Evolutionary conservation across 2,329 filamentous ascomycete species (phyloP).

Genomic region (Cladophialophora psammophila): DNA sequence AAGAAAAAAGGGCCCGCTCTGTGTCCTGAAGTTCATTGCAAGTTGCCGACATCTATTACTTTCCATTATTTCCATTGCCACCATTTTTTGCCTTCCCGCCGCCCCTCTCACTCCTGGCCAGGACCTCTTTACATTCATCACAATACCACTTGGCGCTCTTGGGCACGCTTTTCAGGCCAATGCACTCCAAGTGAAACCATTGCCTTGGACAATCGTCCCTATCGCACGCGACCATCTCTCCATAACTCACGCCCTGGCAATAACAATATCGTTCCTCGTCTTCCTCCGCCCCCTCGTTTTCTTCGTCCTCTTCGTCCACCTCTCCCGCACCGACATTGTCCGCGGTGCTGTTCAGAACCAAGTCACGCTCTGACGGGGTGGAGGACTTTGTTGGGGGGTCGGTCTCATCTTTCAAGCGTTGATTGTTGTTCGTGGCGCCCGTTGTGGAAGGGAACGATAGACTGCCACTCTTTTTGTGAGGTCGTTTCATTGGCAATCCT

Average conservation of each 20-base stretch:
- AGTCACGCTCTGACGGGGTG: slow-evolving; percentile 33
- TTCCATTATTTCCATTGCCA: neutral
- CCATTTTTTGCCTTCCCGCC: slow-evolving; percentile 17
- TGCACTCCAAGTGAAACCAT: slow-evolving; percentile 86
- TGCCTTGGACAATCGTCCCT: slow-evolving; percentile 74
- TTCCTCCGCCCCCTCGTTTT: slow-evolving; percentile 59
- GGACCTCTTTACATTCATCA: slow-evolving; percentile 73
- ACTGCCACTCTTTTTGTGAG: slow-evolving; percentile 48
- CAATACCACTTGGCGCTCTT: slow-evolving; percentile 84
- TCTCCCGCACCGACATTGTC: slow-evolving; percentile 38
- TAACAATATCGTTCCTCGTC: slow-evolving; percentile 81
- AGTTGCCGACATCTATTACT: neutral
- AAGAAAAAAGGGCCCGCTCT: neutral
- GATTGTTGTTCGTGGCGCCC: neutral
- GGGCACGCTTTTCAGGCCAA: slow-evolving; percentile 80
- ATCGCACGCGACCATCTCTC: slow-evolving; percentile 85
- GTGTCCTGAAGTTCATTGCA: neutral
- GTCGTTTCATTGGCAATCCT: slow-evolving; percentile 44
- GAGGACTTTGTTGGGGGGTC: slow-evolving; percentile 21
- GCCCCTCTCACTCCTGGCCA: slow-evolving; percentile 29
- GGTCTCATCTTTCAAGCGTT: slow-evolving; percentile 26
- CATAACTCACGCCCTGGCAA: slow-evolving; percentile 80
- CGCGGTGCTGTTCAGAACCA: neutral
- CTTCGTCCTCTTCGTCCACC: slow-evolving; percentile 34
- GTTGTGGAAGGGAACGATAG: slow-evolving; percentile 37